phyloP scores from a whole-genome alignment of 148 eudicot genomes.

The Agrostemma githago region DNA sequence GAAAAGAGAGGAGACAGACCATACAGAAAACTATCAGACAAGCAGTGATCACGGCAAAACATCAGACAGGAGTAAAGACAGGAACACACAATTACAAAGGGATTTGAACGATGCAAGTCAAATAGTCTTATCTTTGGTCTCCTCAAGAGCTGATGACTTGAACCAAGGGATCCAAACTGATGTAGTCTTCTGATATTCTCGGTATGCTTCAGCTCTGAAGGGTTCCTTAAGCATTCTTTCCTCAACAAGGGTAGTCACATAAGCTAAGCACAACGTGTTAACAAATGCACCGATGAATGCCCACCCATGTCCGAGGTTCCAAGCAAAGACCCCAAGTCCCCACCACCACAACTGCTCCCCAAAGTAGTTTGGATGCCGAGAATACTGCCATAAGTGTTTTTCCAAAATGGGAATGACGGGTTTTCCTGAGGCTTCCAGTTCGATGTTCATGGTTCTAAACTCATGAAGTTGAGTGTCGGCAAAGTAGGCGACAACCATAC shows the following conservation, averaged over 20 bases:
- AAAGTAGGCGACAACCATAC: slow-evolving; percentile 51
- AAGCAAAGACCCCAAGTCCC: slow-evolving; percentile 63
- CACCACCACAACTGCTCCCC: slow-evolving; percentile 99
- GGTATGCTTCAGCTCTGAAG: slow-evolving; percentile 66
- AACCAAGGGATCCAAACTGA: slow-evolving; percentile 95
- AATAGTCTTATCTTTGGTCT: slow-evolving; percentile 49
- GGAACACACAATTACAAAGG: slow-evolving; percentile 26
- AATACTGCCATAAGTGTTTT: slow-evolving; percentile 76
- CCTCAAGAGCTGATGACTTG: slow-evolving; percentile 41
- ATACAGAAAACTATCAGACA: slow-evolving; percentile 15
- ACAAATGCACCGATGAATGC: slow-evolving; percentile 52
- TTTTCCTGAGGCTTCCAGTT: slow-evolving; percentile 47
- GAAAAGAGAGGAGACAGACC: background rate
- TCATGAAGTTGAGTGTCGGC: slow-evolving; percentile 79
- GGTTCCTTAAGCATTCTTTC: slow-evolving; percentile 60
- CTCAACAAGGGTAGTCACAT: slow-evolving; percentile 85
- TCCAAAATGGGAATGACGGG: slow-evolving; percentile 49
- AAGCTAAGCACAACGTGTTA: slow-evolving; percentile 68
- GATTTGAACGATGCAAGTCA: slow-evolving; percentile 16
- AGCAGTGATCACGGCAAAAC: slow-evolving; percentile 13
- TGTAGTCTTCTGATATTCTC: slow-evolving; percentile 66
- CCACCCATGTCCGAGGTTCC: slow-evolving; percentile 64
- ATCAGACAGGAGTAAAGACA: slow-evolving; percentile 8
- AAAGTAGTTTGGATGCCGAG: slow-evolving; percentile 84
- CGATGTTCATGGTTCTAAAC: slow-evolving; percentile 42